Conservation (phyloP, 352 stramenopile species). For the Blastocystis sp. region DNA sequence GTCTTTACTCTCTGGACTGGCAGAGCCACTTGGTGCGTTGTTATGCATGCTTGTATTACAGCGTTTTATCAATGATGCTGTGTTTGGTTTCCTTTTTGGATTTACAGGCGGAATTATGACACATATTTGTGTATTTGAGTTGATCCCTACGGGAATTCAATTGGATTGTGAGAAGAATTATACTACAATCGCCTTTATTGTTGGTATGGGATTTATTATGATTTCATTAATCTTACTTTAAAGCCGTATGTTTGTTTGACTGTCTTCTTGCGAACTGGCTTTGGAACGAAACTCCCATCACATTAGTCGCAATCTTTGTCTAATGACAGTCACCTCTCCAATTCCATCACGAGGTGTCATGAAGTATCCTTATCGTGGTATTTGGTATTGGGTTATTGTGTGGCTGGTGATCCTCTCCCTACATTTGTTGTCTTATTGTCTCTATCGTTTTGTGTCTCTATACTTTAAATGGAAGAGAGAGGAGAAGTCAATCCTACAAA, state of each 20-base stretch:
- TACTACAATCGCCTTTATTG: constrained; percentile 79
- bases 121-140: constrained; percentile 84
- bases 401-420: neutral
- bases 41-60: constrained; percentile 83
- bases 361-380: constrained; percentile 74
- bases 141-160: constrained; percentile 85
- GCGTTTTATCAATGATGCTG: constrained; percentile 75
- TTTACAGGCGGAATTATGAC: constrained; percentile 89
- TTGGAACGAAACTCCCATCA: too few relatives aligned
- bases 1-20: constrained; percentile 81
- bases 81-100: constrained; percentile 81
- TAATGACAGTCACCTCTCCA: too few relatives aligned
- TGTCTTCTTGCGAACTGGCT: too few relatives aligned
- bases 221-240: constrained; percentile 81
- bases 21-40: constrained; percentile 83
- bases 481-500: neutral
- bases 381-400: constrained; percentile 76
- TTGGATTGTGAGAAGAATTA: constrained; percentile 82
- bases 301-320: too few relatives aligned
- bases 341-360: constrained; percentile 71
- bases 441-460: neutral
- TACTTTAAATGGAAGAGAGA: neutral
- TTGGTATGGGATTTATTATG: constrained; percentile 82
- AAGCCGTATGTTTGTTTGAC: neutral
- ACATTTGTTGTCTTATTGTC: neutral